Conservation (phyloP, 192 early-diverging fungal species). For the Umbelopsis sp. region DNA sequence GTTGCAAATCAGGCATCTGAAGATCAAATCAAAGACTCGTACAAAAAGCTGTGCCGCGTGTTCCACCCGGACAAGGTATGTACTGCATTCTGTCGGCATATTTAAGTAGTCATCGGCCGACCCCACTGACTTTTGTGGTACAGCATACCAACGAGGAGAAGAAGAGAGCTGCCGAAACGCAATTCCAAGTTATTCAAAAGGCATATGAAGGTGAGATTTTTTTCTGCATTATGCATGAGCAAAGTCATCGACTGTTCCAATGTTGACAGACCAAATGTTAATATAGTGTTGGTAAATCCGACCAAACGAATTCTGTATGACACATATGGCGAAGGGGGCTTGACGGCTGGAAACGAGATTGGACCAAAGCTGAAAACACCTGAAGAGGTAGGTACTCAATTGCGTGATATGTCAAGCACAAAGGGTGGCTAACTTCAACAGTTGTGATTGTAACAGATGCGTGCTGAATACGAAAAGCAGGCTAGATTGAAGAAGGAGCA, state of each 20-base stretch:
- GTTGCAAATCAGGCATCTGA: conserved; percentile 50
- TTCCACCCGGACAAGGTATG: conserved; percentile 79
- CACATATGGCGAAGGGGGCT: conserved; percentile 88
- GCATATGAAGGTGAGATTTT: conserved; percentile 73
- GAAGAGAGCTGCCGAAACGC: conserved; percentile 67
- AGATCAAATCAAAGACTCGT: conserved; percentile 74
- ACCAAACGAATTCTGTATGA: conserved; percentile 87
- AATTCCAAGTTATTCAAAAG: conserved; percentile 77
- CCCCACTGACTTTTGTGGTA: not conserved
- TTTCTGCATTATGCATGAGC: not conserved
- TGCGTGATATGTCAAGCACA: not conserved
- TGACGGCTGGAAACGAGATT: conserved; percentile 62
- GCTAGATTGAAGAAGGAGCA: conserved; percentile 59
- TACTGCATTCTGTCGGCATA: not conserved
- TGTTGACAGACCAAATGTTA: not conserved
- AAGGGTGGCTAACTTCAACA: not conserved
- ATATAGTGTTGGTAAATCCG: conserved; percentile 75
- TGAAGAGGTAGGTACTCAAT: conserved; percentile 49
- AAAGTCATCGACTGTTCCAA: not conserved
- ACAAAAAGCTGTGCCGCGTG: conserved; percentile 69
- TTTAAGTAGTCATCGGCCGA: not conserved
- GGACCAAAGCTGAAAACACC: conserved; percentile 70
- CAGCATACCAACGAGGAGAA: conserved; percentile 59
- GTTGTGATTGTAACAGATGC: conserved; percentile 44
- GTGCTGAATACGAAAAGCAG: conserved; percentile 67